These are phyloP conservation scores for Fusarium papillatum DNA, from an alignment of 2,329 filamentous ascomycete genomes.

Conservation along the genomic window DNA sequence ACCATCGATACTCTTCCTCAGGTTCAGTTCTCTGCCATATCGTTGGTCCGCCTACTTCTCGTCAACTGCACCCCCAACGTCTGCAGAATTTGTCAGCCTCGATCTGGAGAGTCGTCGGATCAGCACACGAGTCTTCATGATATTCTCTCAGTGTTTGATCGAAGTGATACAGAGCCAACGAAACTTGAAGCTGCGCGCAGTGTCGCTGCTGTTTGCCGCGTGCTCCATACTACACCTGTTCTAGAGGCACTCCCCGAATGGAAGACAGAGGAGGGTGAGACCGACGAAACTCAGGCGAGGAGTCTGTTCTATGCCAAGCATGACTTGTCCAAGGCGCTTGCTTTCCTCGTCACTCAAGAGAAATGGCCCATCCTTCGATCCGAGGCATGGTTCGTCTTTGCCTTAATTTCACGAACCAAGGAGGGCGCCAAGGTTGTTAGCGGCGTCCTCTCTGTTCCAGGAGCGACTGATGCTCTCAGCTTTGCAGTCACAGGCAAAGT, in stretches of 20 bases:
- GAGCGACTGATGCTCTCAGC: slow-evolving; percentile 59
- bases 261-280: slow-evolving; percentile 46
- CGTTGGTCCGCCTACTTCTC: slow-evolving; percentile 69
- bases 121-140: slow-evolving; percentile 51
- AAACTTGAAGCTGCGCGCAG: slow-evolving; percentile 71
- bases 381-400: slow-evolving; percentile 74
- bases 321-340: slow-evolving; percentile 57
- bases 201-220: slow-evolving; percentile 65
- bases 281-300: slow-evolving; percentile 12
- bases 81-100: slow-evolving; percentile 58
- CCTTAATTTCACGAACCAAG: slow-evolving; percentile 67
- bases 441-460: slow-evolving; percentile 56
- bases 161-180: slow-evolving; percentile 62
- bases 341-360: slow-evolving; percentile 67
- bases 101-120: slow-evolving; percentile 40
- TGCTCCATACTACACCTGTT: slow-evolving; percentile 60
- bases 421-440: slow-evolving; percentile 63
- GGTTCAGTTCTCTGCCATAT: slow-evolving; percentile 72
- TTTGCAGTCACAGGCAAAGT: slow-evolving; percentile 63
- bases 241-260: slow-evolving; percentile 50
- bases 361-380: slow-evolving; percentile 72
- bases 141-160: slow-evolving; percentile 53
- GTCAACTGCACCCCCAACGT: slow-evolving; percentile 67
- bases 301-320: slow-evolving; percentile 62
- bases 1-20: slow-evolving; percentile 64